Percentiles rank a stretch among this genome's conserved stretches.
phyloP scores from a whole-genome alignment of 306 rosid genomes.

The Fragaria iinumae region DNA sequence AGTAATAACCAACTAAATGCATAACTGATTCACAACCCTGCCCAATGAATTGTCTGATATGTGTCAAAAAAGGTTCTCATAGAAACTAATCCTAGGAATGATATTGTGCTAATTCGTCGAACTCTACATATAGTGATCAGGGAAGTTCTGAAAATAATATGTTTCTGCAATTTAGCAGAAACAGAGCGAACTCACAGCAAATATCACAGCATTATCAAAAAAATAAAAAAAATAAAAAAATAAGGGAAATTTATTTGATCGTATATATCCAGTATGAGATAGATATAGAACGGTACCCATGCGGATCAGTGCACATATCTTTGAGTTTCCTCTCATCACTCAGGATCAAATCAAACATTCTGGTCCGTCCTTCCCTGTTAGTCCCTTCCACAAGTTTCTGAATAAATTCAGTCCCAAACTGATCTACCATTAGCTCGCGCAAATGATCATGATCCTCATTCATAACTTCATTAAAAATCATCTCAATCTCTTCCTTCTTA shows the following conservation, averaged over 20 bases:
- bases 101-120: too few relatives aligned
- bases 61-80: too few relatives aligned
- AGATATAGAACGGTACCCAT: conserved; percentile 23
- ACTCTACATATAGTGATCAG: too few relatives aligned
- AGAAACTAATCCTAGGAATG: too few relatives aligned
- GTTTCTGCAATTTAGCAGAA: background rate
- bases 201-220: too few relatives aligned
- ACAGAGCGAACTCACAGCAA: background rate
- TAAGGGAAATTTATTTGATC: background rate
- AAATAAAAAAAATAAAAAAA: too few relatives aligned
- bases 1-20: too few relatives aligned
- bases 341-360: background rate
- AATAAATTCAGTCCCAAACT: conserved; percentile 15
- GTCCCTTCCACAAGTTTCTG: conserved; percentile 23
- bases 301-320: conserved; percentile 25
- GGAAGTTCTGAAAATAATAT: too few relatives aligned
- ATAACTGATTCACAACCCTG: too few relatives aligned
- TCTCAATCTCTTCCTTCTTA: background rate
- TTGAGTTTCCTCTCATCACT: background rate
- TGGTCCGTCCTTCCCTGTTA: background rate
- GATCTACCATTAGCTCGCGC: conserved; percentile 23
- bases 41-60: too few relatives aligned
- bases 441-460: background rate
- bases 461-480: conserved; percentile 16
- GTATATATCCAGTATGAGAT: background rate